Base-by-base conservation (phyloP, 2,329 filamentous ascomycete genomes). In the Cladosporium sp. region DNA sequence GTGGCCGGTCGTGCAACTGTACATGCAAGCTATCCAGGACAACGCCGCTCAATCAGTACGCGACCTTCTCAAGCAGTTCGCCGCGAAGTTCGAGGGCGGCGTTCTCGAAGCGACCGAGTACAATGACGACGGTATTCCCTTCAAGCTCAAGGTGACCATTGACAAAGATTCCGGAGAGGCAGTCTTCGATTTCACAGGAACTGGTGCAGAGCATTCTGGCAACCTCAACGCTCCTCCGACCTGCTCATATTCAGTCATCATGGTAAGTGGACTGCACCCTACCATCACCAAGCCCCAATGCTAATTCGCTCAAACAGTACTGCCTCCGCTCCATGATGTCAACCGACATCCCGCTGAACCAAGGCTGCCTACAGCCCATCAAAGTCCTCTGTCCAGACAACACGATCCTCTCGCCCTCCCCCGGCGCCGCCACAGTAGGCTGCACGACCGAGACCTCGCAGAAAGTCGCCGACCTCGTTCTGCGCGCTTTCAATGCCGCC, bases 151-250 rank as follows among this genome's bases (percentile, higher is more conserved):
- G 28, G 63, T 74, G 43, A 61, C 55, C 7, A 71, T 73, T 43
- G 56, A 69, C 40, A 34, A 53, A 1, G 59, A 59, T 3, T 61
- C 58, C 28, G 70, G 70, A 1, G 57, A 57, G 14, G 66, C 68
- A 1, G 52, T 54, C 2, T 73, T 73, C 54, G 70, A 74, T 54
- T 74, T 73, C 57, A 68, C 68, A 0, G 71, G 71, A 19, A 92
- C 88, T 0, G 88, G 88, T 0, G 82, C 85, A 0, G 86, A 93
- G 68, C 61, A 66, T 13, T 61, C 65, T 76, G 78, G 77, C 38
- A 91, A 90, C 60, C 84, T 85, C 68, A 74, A 74, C 53, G 68
- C 70, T 1, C 71, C 71, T 1, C 58, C 61, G 18, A 66, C 68
- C 6, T 70, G 74, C 52, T 63, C 64, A 8, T 65, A 69, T 48